Base-by-base conservation (phyloP, 495 filamentous ascomycete species). In the Tuber calosporum region DNA sequence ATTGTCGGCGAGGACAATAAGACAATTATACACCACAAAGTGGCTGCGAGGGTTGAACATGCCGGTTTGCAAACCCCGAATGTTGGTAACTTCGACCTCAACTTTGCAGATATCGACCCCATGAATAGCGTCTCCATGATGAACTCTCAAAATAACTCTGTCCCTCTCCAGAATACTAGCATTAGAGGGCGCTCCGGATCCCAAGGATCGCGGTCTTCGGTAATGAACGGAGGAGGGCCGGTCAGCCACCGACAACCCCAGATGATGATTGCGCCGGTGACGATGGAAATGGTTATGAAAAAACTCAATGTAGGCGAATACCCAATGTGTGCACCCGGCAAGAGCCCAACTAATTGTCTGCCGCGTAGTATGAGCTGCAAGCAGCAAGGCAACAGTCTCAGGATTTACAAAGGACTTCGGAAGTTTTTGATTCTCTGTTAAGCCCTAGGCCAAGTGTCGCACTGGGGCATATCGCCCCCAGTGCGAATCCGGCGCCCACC, bases 1-100 rank as follows among this genome's bases (percentile, higher is more conserved):
- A 99, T 99, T 78, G 94, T 99, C 34, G 94, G 92, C 79, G 95
- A 99, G 81, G 95, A 99, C 82, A 94, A 97, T 81, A 97, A 96
- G 83, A 97, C 93, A 0, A 91, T 99, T 42, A 93, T 99, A 20
- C 95, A 99, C 82, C 95, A 97, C 83, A 99, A 99, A 80, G 95
- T 99, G 38, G 93, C 93, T 8, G 93, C 94, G 20, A 94, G 95
- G 79, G 93, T 99, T 72, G 95, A 98, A 79, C 92, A 97, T 84
- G 93, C 95, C 20, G 95, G 95, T 26, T 87, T 92, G 71, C 88
- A 93, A 82, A 72, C 73, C 7, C 66, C 71, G 37, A 75, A 74
- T 72, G 20, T 79, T 72, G 75, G 75, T 70, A 75, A 39, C 67
- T 73, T 96, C 69, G 94, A 97, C 79, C 88, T 97, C 80, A 95